A percentile compares a stretch with the other conserved stretches of the same genome.
phyloP scores from a whole-genome alignment of 768 basidiomycete species.

The Kwoniella bestiolae region DNA sequence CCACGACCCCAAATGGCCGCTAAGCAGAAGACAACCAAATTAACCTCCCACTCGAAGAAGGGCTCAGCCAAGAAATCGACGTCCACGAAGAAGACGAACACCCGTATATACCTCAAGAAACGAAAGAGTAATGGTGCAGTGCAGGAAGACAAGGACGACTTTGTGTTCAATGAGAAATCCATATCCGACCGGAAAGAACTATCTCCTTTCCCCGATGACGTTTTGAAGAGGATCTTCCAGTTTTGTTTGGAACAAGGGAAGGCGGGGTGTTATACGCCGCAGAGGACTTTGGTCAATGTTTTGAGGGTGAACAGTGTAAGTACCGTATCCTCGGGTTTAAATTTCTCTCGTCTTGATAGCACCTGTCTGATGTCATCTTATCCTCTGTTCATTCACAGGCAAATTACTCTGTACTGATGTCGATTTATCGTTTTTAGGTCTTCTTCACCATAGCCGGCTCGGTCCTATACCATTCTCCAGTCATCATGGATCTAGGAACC shows the following conservation, averaged over 20 bases:
- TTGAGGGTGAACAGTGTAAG: constrained; percentile 1
- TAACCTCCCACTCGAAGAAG: not conserved
- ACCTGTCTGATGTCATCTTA: no score
- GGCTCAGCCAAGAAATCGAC: no score
- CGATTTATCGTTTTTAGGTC: not conserved
- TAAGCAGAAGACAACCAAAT: not conserved
- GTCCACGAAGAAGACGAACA: not conserved
- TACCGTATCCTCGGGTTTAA: no score
- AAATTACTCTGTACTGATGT: no score
- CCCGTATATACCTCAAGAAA: not conserved
- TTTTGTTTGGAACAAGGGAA: not conserved
- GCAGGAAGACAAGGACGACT: not conserved
- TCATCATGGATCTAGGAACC: not conserved
- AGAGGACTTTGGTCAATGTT: not conserved
- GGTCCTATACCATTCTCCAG: not conserved
- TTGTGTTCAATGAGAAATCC: not conserved
- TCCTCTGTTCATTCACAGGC: no score
- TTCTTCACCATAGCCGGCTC: not conserved
- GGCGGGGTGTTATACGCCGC: not conserved
- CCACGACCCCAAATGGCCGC: not conserved
- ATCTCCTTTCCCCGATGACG: not conserved
- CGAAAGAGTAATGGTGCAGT: not conserved
- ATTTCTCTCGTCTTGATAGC: no score
- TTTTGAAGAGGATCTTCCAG: not conserved
- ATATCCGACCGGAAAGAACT: not conserved